Base-by-base conservation (phyloP, 768 basidiomycete genomes). In the Neoboletus magnificus region DNA sequence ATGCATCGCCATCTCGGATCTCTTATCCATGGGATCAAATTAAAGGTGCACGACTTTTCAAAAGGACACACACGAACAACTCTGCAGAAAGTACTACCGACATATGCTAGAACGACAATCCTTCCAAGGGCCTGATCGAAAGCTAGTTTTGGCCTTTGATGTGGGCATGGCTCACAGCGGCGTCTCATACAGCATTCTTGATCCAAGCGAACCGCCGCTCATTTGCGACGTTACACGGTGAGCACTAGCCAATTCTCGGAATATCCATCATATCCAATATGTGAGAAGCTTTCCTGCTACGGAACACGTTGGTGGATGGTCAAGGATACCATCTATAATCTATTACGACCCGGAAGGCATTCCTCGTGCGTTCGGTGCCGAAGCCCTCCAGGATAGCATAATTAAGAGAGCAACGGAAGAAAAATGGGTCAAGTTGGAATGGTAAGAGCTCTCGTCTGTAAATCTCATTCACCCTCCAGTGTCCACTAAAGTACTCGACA, bases 141-240 rank as follows among this genome's bases (percentile, higher is more conserved):
- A 75, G 52, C 67, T 82, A 4, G 75, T 81, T 5, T 58, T 82
- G 25, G 79, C 79, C 0, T 77, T 82, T 39, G 81, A 82, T 52
- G 65, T 82, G 2, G 81, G 81, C 7, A 81, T 77, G 1, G 81
- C 78, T 2, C 80, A 67, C 44, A 80, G 79, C 35, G 77, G 78
- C 4, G 69, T 81, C 9, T 78, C 76, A 1, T 81, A 81, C 55
- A 61, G 66, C 43, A 62, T 71, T 35, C 68, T 71, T 18, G 58
- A 62, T 44, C 69, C 70, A 29, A 69, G 66, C 9, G 63, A 71
- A 36, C 58, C 61, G 27, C 67, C 67, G 1, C 39, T 63, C 33
- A 45, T 65, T 30, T 54, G 32, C 25, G 58, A 64, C 11, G 63
- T 66, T 6, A 58, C 62, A 29, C 62, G 69, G 69, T 71, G 30